Base-by-base conservation (phyloP, 1,139 yeast species). In the Hanseniaspora gamundiae region DNA sequence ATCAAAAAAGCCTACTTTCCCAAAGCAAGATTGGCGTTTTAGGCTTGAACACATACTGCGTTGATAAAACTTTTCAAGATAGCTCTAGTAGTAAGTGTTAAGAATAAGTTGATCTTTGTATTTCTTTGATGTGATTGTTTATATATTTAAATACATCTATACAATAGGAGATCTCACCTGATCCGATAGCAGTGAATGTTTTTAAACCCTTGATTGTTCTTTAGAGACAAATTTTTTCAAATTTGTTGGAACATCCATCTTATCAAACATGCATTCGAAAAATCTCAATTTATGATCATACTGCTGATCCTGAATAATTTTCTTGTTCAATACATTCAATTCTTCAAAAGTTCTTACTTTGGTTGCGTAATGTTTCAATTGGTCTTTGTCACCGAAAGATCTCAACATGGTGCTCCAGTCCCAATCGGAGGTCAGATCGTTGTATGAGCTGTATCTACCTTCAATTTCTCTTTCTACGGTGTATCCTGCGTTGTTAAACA, bases 401-500 rank as follows among this genome's bases (percentile, higher is more conserved):
- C 71, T 67, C 48, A 83, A 68, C 40, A 86, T 61, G 45, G 72
- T 63, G 3, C 79, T 71, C 93, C 93, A 86, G 50, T 80, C 68
- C 95, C 95, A 86, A 47, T 66, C 58, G 36, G 82, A 79, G 57
- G 80, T 76, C 48, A 85, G 80, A 55, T 86, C 95, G 57, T 86
- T 86, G 60, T 86, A 87, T 2, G 72, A 64, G 56, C 85, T 76
- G 14, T 76, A 70, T 27, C 86, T 80, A 1, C 95, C 95, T 60
- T 78, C 73, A 47, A 86, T 82, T 28, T 80, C 74, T 54, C 95
- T 75, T 65, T 87, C 95, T 45, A 86, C 84, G 1, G 94, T 80
- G 64, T 86, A 87, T 0, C 95, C 96, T 46, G 74, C 74, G 61
- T 87, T 87, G 65, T 86, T 87, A 62, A 85, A 67, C 46, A 86